Percentiles rank a stretch among this genome's conserved stretches.
phyloP scores from a whole-genome alignment of 2,329 filamentous ascomycete species.

The Neonectria coccinea region DNA sequence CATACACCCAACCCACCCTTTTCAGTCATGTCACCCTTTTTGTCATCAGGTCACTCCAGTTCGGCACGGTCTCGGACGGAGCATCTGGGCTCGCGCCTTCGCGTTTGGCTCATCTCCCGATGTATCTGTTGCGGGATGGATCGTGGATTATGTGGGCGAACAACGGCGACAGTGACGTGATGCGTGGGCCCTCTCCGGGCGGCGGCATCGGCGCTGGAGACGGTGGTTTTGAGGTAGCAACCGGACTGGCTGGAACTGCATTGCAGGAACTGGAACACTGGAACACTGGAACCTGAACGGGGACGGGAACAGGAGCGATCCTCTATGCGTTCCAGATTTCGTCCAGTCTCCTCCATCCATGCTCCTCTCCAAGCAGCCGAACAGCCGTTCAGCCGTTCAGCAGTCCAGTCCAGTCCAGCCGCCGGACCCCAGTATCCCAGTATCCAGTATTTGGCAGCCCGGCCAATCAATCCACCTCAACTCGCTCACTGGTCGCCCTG shows the following conservation, averaged over 20 bases:
- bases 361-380: not conserved
- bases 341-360: not conserved
- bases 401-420: not conserved
- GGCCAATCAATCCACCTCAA: conserved; percentile 6
- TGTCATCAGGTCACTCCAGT: conserved; percentile 3
- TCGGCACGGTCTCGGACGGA: conserved; percentile 1
- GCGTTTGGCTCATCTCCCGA: conserved; percentile 6
- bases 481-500: conserved; percentile 21
- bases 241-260: not conserved
- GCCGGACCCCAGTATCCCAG: conserved; percentile 2
- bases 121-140: not conserved
- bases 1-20: not conserved
- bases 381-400: not conserved
- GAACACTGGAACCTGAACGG: not conserved
- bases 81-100: conserved; percentile 2
- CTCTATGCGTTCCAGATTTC: conserved; percentile 11
- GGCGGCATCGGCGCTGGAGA: not conserved
- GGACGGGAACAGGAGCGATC: not conserved
- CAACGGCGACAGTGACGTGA: not conserved
- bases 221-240: not conserved
- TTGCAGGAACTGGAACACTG: not conserved
- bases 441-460: conserved; percentile 3
- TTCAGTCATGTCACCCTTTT: not conserved
- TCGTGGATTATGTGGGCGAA: not conserved
- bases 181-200: conserved; percentile 3